A percentile compares a stretch with the other conserved stretches of the same genome.
These are phyloP conservation scores for Apophysomyces sp. DNA, from an alignment of 371 early-diverging fungal species.

Conservation along the genomic window DNA sequence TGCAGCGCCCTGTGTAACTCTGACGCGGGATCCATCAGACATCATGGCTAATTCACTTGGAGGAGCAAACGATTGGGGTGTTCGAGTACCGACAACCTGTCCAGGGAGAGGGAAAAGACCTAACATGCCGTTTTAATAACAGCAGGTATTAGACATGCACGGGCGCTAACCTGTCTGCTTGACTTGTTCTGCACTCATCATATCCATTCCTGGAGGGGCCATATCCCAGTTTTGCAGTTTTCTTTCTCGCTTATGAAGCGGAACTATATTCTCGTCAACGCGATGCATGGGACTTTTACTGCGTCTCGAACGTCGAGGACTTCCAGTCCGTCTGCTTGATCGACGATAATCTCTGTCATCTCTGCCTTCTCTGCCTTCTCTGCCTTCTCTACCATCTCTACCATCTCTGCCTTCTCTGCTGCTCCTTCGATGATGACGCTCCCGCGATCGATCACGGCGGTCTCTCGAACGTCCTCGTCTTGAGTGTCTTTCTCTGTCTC, in stretches of 20 bases:
- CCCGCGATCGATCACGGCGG: slow-evolving; percentile 38
- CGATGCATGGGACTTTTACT: slow-evolving; percentile 26
- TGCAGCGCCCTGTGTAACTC: slow-evolving; percentile 42
- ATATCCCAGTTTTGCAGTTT: slow-evolving; percentile 93
- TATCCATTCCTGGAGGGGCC: slow-evolving; percentile 91
- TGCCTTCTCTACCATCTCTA: too few species aligned
- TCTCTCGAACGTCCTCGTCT: slow-evolving; percentile 40
- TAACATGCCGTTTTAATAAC: slow-evolving; percentile 13
- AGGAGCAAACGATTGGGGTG: slow-evolving; percentile 58
- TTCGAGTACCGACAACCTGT: slow-evolving; percentile 72
- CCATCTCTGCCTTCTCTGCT: slow-evolving; percentile 22
- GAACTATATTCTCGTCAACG: slow-evolving; percentile 58
- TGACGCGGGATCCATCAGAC: slow-evolving; percentile 39
- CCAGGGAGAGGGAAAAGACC: slow-evolving; percentile 92
- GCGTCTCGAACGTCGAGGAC: background rate
- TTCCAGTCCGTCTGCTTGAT: slow-evolving; percentile 26
- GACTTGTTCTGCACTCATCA: slow-evolving; percentile 84
- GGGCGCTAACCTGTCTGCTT: slow-evolving; percentile 77
- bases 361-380: too few species aligned
- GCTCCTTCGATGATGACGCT: slow-evolving; percentile 26
- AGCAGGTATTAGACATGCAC: background rate
- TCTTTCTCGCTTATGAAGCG: slow-evolving; percentile 76
- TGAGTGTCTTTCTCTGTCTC: slow-evolving; percentile 13
- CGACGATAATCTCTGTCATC: slow-evolving; percentile 36
- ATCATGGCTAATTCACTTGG: slow-evolving; percentile 39